These are phyloP conservation scores for Tolypocladium endophyticum DNA, from an alignment of 2,329 filamentous ascomycete genomes.

Conservation along the genomic window DNA sequence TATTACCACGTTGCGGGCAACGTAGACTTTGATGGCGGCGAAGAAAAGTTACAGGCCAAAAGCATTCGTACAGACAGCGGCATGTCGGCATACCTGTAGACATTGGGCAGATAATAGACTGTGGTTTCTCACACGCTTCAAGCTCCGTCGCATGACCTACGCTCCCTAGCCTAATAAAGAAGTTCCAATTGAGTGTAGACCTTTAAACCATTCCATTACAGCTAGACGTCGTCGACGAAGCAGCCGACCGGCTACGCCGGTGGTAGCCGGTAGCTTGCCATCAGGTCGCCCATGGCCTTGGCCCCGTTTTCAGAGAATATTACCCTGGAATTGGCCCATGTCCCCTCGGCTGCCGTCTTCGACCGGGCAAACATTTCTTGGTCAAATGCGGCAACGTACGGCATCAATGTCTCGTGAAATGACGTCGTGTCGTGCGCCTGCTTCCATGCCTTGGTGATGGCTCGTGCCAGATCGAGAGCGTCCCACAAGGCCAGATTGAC, in stretches of 20 bases:
- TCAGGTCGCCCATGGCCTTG: slow-evolving; percentile 3
- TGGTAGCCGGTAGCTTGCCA: neutral
- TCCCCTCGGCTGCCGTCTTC: slow-evolving; percentile 2
- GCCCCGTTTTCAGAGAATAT: slow-evolving; percentile 3
- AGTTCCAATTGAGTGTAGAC: neutral
- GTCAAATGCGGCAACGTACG: slow-evolving; percentile 4
- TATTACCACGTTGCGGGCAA: slow-evolving; percentile 6
- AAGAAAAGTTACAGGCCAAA: neutral
- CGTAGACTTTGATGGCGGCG: neutral
- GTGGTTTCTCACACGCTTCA: neutral
- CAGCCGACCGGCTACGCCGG: neutral
- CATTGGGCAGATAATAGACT: neutral
- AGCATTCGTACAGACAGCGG: neutral
- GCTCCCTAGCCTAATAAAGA: neutral
- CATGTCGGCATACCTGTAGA: neutral
- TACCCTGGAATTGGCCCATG: slow-evolving; percentile 2
- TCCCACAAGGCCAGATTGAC: slow-evolving; percentile 44
- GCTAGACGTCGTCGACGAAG: neutral
- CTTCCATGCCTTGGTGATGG: slow-evolving; percentile 11
- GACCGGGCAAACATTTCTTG: slow-evolving; percentile 2
- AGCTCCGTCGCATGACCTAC: neutral
- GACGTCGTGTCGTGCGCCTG: neutral
- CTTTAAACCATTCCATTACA: neutral
- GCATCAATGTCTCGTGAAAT: slow-evolving; percentile 9
- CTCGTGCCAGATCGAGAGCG: slow-evolving; percentile 30